phyloP scores from a whole-genome alignment of 352 stramenopile genomes.

The Globisporangium alternatum region DNA sequence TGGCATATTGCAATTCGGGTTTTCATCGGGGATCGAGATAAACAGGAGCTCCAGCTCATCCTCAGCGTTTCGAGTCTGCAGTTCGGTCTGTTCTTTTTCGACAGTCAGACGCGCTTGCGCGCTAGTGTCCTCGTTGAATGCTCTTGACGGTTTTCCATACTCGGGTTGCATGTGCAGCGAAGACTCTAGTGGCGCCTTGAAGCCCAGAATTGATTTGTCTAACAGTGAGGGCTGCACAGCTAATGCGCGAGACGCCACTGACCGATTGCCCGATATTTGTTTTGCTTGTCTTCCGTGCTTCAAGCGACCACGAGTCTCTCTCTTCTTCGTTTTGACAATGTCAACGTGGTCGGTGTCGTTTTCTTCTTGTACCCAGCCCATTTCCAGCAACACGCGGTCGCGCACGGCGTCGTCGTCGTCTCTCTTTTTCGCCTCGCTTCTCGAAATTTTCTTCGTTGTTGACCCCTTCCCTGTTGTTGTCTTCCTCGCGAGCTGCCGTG shows the following conservation, averaged over 20 bases:
- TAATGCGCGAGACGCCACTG: background rate
- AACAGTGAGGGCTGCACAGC: background rate
- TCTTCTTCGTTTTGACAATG: background rate
- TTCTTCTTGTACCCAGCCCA: slow-evolving; percentile 12
- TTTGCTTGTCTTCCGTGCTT: background rate
- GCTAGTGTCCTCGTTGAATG: background rate
- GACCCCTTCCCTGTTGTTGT: background rate
- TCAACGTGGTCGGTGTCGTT: background rate
- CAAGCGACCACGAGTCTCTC: background rate
- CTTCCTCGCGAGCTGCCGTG: background rate
- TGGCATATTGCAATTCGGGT: background rate
- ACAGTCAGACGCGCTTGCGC: too few relatives aligned
- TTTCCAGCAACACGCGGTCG: slow-evolving; percentile 13
- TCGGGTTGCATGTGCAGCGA: background rate
- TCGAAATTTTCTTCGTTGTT: background rate
- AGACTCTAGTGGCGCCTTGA: background rate
- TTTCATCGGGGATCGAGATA: background rate
- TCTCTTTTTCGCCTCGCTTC: background rate
- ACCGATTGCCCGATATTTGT: background rate
- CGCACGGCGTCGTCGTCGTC: slow-evolving; percentile 2
- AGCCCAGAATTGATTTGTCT: background rate
- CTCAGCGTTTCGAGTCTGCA: background rate
- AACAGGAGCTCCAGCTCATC: background rate
- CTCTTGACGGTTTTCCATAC: background rate
- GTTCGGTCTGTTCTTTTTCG: too few relatives aligned